phyloP scores from a whole-genome alignment of 1,139 yeast species.

The Pichia sp. region DNA sequence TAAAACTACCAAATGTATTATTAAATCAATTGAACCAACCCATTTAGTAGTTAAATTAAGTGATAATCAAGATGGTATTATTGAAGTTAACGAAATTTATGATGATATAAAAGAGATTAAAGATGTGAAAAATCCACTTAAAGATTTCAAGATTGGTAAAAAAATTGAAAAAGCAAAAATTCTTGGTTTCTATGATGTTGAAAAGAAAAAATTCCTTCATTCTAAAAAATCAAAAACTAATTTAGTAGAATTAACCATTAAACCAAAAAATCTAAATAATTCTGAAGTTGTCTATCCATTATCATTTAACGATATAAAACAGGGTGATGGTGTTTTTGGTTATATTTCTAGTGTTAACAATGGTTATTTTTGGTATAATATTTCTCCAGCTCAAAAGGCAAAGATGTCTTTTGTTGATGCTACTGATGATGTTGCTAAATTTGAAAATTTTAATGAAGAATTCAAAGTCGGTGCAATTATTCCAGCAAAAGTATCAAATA shows the following conservation, averaged over 20 bases:
- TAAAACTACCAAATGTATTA: constrained; percentile 49
- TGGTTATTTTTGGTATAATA: constrained; percentile 56
- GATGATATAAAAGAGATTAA: constrained; percentile 49
- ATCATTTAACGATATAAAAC: constrained; percentile 36
- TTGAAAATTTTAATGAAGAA: constrained; percentile 46
- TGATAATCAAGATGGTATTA: constrained; percentile 73
- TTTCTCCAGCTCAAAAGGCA: constrained; percentile 66
- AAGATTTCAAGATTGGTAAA: constrained; percentile 54
- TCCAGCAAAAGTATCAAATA: constrained; percentile 47
- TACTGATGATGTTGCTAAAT: constrained; percentile 46
- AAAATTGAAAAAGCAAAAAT: constrained; percentile 51
- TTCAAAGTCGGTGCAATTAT: constrained; percentile 72
- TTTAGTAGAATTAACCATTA: constrained; percentile 62
- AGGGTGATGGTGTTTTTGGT: constrained; percentile 41
- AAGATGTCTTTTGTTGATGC: constrained; percentile 63
- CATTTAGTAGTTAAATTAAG: constrained; percentile 74
- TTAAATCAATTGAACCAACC: constrained; percentile 57
- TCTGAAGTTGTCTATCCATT: constrained; percentile 29
- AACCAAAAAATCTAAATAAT: constrained; percentile 35
- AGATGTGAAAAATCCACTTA: constrained; percentile 54
- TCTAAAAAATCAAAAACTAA: constrained; percentile 56
- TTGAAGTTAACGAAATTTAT: constrained; percentile 71
- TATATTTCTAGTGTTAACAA: constrained; percentile 44
- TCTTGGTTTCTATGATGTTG: constrained; percentile 72
- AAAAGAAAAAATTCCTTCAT: constrained; percentile 64